Evolutionary conservation across 1,284 basidiomycete genomes (phyloP), one percentile per base, ranked within the genome.

Genomic region (Jaminaea rosea): DNA sequence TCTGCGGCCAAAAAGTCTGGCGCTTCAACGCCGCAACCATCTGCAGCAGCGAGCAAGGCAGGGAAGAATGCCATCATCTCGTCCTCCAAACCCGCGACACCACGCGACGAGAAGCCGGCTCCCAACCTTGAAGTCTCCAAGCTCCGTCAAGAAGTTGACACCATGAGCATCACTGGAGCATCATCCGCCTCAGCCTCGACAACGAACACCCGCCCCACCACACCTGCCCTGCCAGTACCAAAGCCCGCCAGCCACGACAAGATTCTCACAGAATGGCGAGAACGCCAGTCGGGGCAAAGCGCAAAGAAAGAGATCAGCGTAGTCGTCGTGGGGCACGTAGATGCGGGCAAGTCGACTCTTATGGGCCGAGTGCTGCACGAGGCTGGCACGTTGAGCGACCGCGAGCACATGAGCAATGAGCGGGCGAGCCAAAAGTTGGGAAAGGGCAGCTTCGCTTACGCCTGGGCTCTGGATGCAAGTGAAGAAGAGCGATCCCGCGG

Each of bases 291-390:
- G 45, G 78, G 79, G 17, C 77, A 81, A 56, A 79, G 79, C 26
- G 80, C 78, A 23, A 88, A 84, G 75, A 84, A 83, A 65, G 81
- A 79, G 29, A 77, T 97, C 44, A 93, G 86, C 70, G 77, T 98
- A 59, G 87, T 98, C 17, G 90, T 98, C 24, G 19, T 64, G 90
- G 92, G 93, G 23, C 93, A 98, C 69, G 93, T 99, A 55, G 93
- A 99, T 76, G 93, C 94, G 13, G 93, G 93, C 46, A 99, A 99
- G 76, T 96, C 92, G 9, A 99, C 93, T 0, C 76, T 99, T 41
- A 97, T 97, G 90, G 93, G 93, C 0, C 80, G 92, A 48, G 73
- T 99, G 57, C 74, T 98, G 41, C 92, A 94, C 71, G 94, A 97
- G 59, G 79, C 94, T 0, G 93, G 94, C 15, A 80, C 82, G 61